Evolutionary conservation across 768 basidiomycete species (phyloP), one percentile per base, ranked within the genome.

Genomic region (Hygrocybe punicea): DNA sequence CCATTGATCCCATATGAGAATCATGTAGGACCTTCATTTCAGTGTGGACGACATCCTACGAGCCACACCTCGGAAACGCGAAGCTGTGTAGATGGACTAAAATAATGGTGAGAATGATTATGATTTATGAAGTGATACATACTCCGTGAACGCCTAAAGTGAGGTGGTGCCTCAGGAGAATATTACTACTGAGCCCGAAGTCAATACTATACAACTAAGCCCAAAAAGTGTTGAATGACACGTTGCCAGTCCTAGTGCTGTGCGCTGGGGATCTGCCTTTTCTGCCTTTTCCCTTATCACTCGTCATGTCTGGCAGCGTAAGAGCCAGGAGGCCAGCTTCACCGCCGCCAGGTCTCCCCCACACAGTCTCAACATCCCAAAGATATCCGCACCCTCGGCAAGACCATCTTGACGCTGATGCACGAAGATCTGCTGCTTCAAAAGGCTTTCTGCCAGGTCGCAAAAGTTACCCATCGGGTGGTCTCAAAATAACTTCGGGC

Each of bases 41-140:
- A 94, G 91, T 55, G 93, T 96, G 50, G 95, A 98, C 64, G 92
- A 96, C 69, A 96, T 97, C 63, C 78, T 96, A 60, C 81, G 92
- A 51, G 83, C 90, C 17, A 80, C 93, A 46, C 94, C 94, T 11
- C 80, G 94, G 67, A 89, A 80, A 72, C 83, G 94, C 52, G 94
- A 97, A 69, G 89, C 84, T 53, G 83, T 86, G 58, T 89, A 47
- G 45, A 6, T 21, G 23, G 11, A n/a, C n/a, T n/a, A 19, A 47
- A 13, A 47, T 47, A 47, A 4, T 14, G 23, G 21, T 47, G 5
- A n/a, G 21, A 19, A 7, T 39, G n/a, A 9, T n/a, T 42, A 16
- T 42, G 10, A 42, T n/a, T n/a, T 42, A 16, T 10, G 40, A 42
- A 42, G 14, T 42, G 16, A 42, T 17, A 23, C n/a, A 19, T 47